Evolutionary conservation across 116 monocot genomes (phyloP).

Genomic region (Papilionanthe hybrid): DNA sequence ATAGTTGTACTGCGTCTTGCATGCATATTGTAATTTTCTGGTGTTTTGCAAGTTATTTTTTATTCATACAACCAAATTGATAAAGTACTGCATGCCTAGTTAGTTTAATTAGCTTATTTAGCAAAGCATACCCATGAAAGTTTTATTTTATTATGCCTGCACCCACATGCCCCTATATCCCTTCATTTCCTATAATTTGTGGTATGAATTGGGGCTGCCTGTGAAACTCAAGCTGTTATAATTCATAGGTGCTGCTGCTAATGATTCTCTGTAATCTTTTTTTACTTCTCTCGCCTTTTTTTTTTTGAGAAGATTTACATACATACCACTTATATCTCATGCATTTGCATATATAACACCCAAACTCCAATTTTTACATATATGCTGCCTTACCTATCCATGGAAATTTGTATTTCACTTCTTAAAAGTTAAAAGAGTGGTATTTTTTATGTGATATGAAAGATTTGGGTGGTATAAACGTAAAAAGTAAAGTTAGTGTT

Average conservation of each 20-base stretch:
- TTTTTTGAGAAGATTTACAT: not conserved
- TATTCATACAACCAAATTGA: not conserved
- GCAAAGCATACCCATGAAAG: not conserved
- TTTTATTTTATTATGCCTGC: not conserved
- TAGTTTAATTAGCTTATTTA: not conserved
- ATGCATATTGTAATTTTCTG: not conserved
- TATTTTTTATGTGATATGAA: too few species aligned
- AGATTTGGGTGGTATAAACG: too few species aligned
- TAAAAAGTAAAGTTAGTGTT: too few species aligned
- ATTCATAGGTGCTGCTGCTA: not conserved
- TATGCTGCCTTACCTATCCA: too few species aligned
- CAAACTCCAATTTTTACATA: too few species aligned
- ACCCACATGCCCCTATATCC: not conserved
- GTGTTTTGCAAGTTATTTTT: not conserved
- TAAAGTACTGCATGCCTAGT: not conserved
- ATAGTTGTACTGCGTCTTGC: not conserved
- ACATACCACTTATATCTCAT: too few species aligned
- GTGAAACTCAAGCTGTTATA: not conserved
- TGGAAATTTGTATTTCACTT: too few species aligned
- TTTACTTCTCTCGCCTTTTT: not conserved
- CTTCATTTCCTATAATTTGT: not conserved
- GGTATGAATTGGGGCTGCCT: not conserved
- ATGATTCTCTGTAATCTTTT: not conserved
- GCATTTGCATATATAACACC: too few species aligned
- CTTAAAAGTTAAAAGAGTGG: too few species aligned